Evolutionary conservation across 306 rosid genomes (phyloP).

Genomic region (Quercus engelmannii): DNA sequence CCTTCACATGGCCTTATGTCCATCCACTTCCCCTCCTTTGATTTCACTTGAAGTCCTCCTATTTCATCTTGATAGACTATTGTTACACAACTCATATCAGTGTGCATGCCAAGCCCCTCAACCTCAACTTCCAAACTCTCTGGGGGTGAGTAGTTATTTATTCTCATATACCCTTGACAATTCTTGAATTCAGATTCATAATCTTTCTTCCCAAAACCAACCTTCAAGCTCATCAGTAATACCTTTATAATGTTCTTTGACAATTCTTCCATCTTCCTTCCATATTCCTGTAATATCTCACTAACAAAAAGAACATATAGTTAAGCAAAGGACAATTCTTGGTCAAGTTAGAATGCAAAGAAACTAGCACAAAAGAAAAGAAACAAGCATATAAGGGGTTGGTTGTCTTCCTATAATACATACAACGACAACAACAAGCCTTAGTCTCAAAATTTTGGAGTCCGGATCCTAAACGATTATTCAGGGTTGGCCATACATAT

Average conservation of each 20-base stretch:
- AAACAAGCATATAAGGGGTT: background rate
- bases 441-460: too few species aligned
- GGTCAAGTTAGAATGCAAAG: background rate
- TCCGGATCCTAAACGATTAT: too few species aligned
- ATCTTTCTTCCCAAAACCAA: constrained; percentile 46
- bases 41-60: constrained; percentile 87
- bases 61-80: constrained; percentile 74
- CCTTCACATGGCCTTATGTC: constrained; percentile 76
- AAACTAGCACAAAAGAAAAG: constrained; percentile 1
- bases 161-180: constrained; percentile 81
- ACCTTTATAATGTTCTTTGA: constrained; percentile 56
- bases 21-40: constrained; percentile 78
- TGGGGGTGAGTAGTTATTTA: constrained; percentile 74
- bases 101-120: constrained; percentile 97
- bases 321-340: constrained; percentile 1
- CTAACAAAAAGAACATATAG: constrained; percentile 28
- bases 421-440: too few species aligned
- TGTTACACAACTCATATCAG: constrained; percentile 93
- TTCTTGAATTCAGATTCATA: constrained; percentile 62
- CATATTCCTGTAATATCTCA: constrained; percentile 78
- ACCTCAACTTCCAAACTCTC: constrained; percentile 38
- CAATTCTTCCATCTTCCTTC: constrained; percentile 75
- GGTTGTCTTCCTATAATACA: background rate
- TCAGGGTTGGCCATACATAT: too few species aligned
- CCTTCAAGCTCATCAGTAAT: constrained; percentile 62